Base-by-base conservation (phyloP, 495 filamentous ascomycete genomes). In the Barbatosphaeria neglecta region DNA sequence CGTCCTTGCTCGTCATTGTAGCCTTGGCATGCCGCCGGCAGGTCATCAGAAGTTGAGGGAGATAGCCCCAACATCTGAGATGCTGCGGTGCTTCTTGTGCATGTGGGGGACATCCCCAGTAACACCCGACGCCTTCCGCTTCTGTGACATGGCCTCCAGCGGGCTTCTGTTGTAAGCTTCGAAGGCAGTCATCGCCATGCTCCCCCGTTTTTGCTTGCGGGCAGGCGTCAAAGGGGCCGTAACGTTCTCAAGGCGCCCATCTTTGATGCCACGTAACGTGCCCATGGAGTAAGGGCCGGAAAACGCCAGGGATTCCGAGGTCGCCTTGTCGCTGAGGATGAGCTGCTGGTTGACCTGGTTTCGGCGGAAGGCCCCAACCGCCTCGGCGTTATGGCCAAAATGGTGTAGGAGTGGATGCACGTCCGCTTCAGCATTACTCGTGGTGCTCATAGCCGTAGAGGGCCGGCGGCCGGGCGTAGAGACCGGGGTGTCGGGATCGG, bases 301-400 rank as follows among this genome's bases (percentile, higher is more conserved):
- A 46, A 78, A 78, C 6, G 69, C 71, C 22, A 77, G 64, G 7
- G 71, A 74, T 19, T 74, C 75, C 15, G 72, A 65, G 42, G 65
- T 72, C 39, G 67, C 63, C 50, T 74, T 70, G 49, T 78, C 75
- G 59, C 78, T 79, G 50, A 77, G 68, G 46, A 84, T 70, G 28
- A 83, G 73, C 51, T 84, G 75, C 56, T 85, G 82, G 48, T 81
- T 79, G 56, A 77, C 78, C 60, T 90, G 83, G 56, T 89, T 84
- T 31, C 78, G 77, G 35, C 85, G 83, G 67, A 90, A 92, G 7
- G 84, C 82, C 25, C 82, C 84, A 48, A 89, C 84, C 31, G 81
- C 73, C 44, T 79, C 76, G 37, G 75, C 69, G 52, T 74, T 70
- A 44, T 61, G 61, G 37, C 83, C 78, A 45, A 88, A 77, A 47